Percentiles rank a stretch among this genome's conserved stretches.
Conservation (phyloP, 2,329 filamentous ascomycete genomes). For the Chalaropsis ovoidea region DNA sequence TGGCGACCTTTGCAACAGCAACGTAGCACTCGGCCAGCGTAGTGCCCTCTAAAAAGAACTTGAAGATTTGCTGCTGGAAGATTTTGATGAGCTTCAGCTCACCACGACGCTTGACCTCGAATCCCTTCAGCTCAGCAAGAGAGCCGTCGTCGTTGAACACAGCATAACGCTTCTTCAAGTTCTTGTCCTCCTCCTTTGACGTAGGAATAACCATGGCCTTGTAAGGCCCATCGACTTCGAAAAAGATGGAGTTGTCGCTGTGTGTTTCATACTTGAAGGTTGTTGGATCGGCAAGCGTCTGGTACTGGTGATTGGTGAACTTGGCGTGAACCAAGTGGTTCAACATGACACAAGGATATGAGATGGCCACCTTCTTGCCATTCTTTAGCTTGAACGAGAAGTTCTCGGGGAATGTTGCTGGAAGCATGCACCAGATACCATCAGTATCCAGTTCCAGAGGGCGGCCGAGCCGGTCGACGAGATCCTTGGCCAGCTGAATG, state of each 20-base stretch:
- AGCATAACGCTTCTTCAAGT: slow-evolving; percentile 97
- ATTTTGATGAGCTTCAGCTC: slow-evolving; percentile 99
- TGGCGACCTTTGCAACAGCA: slow-evolving; percentile 87
- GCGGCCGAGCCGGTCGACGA: slow-evolving; percentile 86
- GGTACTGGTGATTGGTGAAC: slow-evolving; percentile 97
- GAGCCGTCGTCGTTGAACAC: slow-evolving; percentile 98
- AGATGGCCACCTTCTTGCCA: slow-evolving; percentile 92
- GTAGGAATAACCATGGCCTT: slow-evolving; percentile 94
- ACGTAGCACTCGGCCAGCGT: slow-evolving; percentile 82
- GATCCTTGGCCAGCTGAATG: slow-evolving; percentile 87
- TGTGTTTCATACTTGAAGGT: slow-evolving; percentile 90
- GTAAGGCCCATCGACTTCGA: slow-evolving; percentile 97
- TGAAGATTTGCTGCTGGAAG: slow-evolving; percentile 98
- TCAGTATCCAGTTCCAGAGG: slow-evolving; percentile 94
- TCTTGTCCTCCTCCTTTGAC: slow-evolving; percentile 98
- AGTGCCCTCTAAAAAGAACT: slow-evolving; percentile 89
- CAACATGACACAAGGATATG: slow-evolving; percentile 97
- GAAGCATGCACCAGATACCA: slow-evolving; percentile 99
- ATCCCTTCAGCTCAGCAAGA: slow-evolving; percentile 90
- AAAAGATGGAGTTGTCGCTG: slow-evolving; percentile 98
- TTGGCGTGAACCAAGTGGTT: slow-evolving; percentile 91
- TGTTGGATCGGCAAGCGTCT: slow-evolving; percentile 68
- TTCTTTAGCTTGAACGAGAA: slow-evolving; percentile 89
- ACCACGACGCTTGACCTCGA: slow-evolving; percentile 93
- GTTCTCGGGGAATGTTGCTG: slow-evolving; percentile 91